Evolutionary conservation across 176 grass and related monocot species (phyloP), one percentile per base, ranked within the genome.

Genomic region (Paspalum notatum): DNA sequence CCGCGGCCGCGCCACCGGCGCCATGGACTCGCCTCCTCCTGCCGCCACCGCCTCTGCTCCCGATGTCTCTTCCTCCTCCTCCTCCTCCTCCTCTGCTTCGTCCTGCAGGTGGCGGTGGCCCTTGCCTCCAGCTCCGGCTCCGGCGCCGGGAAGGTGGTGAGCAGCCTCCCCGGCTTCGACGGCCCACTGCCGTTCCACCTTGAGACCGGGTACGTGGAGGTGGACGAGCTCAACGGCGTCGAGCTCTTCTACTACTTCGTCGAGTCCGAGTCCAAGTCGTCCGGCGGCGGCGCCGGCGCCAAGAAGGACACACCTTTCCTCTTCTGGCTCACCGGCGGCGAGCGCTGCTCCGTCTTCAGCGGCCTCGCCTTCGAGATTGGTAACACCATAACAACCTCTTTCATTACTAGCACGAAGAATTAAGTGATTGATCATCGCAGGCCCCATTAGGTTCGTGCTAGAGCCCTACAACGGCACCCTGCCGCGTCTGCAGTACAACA

Each of bases 181-280:
- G 58, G 59, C 10, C 9, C 4, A 1, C 74, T 76, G 15, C 56
- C 74, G 9, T 76, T 76, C 74, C 41, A 26, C 56, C 56, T 76
- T 8, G n/a, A 76, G 18, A 76, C 74, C 2, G 74, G 74, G 74
- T 75, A 75, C 54, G 54, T 75, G 39, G 22, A 5, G n/a, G 54
- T 75, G 55, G 72, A 75, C 39, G 39, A 60, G n/a, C n/a, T 10
- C 15, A 16, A 58, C 12, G 54, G 53, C 20, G 72, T 21, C 7
- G 72, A 75, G 72, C 72, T 75, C 20, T 75, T 75, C 72, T 75
- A 75, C 54, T 75, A 75, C 54, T 75, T 75, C 72, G 14, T 75
- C 39, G 7, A 51, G 47, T 71, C 47, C 0, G 68, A 60, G 22
- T 12, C 32, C 12, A 51, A 12, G 14, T 18, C n/a, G n/a, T n/a